Evolutionary conservation across 768 basidiomycete species (phyloP), one percentile per base, ranked within the genome.

Genomic region (Phylloporus sp.): DNA sequence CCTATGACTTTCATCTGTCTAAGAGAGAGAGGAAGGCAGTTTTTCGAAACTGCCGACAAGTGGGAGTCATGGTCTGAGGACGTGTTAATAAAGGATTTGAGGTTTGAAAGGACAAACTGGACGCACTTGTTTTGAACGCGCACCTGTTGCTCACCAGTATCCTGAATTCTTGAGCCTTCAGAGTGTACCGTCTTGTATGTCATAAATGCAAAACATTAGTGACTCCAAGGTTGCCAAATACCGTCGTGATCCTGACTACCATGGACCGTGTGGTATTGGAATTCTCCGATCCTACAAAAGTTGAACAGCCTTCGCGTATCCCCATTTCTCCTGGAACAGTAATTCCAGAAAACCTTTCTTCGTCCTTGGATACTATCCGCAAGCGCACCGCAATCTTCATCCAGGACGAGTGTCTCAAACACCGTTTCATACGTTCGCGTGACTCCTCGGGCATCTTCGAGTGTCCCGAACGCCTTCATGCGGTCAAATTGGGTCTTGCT

Each of bases 381-480:
- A 65, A 57, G 42, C 59, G 58, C 42, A 67, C 62, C 2, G 53
- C 60, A 16, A 57, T 81, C 38, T 77, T 73, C 57, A 63, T 91
- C 12, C 91, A 92, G 68, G 83, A 87, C 51, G 79, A 81, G 15
- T 91, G 90, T 63, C 75, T 83, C 16, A 73, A 81, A 52, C 90
- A 92, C 62, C 78, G 73, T 43, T 95, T 84, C 61, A 91, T 94
- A 48, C 85, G 94, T 15, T 82, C 84, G 15, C 76, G 80, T 45
- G 86, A 91, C 59, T 74, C 75, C 0, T 90, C 88, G 2, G 73
- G 76, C 40, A 85, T 97, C 47, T 82, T 95, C n/a, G 95, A 98
- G 65, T 79, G 91, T 10, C 95, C 95, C 0, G 90, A 97, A 65
- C 82, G 95, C 22, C 72, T 98, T 24, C 80, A 86, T 44, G 94